Conservation (phyloP, 495 filamentous ascomycete species). For the Xylaria palmicola region DNA sequence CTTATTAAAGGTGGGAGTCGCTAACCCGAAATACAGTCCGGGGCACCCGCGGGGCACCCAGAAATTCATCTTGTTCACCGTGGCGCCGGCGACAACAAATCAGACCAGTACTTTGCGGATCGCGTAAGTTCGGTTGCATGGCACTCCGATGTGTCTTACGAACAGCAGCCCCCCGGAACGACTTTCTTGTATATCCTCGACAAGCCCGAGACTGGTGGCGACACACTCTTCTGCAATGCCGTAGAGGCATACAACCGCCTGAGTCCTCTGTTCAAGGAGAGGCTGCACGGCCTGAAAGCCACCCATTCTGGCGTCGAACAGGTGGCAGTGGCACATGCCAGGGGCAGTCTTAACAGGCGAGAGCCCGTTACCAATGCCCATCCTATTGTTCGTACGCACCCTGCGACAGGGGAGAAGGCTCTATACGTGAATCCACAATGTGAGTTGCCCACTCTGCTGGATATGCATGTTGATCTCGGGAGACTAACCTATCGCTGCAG, state of each 20-base stretch:
- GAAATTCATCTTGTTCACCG: conserved; percentile 80
- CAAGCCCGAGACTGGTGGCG: conserved; percentile 71
- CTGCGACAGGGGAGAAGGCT: conserved; percentile 80
- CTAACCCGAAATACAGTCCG: conserved; percentile 38
- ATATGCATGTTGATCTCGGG: not conserved
- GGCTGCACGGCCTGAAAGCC: conserved; percentile 74
- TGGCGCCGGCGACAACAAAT: conserved; percentile 59
- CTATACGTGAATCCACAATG: conserved; percentile 85
- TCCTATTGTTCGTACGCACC: conserved; percentile 78
- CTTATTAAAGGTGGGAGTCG: not conserved
- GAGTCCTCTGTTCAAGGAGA: conserved; percentile 65
- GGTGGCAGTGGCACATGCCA: conserved; percentile 53
- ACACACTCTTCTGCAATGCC: conserved; percentile 73
- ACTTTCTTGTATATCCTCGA: conserved; percentile 81
- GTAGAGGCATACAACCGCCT: conserved; percentile 78
- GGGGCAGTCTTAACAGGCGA: conserved; percentile 63
- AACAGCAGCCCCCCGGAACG: conserved; percentile 80
- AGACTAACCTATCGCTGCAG: conserved; percentile 32
- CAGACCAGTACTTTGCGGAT: conserved; percentile 59
- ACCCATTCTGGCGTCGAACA: conserved; percentile 75
- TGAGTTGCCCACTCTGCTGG: conserved; percentile 46
- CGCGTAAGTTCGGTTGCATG: conserved; percentile 70
- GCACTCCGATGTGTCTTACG: conserved; percentile 83
- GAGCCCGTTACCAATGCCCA: conserved; percentile 71
- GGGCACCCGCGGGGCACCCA: conserved; percentile 66